Conservation (phyloP, 768 basidiomycete genomes). For the Tylopilus subfusipes region DNA sequence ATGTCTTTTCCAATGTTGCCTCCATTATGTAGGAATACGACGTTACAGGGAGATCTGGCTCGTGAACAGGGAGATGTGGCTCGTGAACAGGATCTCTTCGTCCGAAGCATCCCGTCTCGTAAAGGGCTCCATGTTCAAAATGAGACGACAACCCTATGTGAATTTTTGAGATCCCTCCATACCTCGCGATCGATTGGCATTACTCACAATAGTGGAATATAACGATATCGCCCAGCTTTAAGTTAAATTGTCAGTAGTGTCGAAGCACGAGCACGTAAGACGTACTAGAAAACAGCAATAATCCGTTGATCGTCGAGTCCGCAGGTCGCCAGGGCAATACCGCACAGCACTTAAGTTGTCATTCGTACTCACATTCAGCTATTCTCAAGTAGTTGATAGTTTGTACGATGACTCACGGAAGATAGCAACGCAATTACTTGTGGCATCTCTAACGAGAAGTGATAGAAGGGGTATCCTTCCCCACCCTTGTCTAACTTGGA, state of each 20-base stretch:
- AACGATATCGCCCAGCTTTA: constrained; percentile 17
- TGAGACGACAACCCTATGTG: constrained; percentile 21
- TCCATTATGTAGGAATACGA: background rate
- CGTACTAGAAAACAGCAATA: constrained; percentile 5
- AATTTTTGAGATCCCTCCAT: background rate
- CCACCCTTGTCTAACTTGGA: constrained; percentile 36
- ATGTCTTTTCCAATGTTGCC: background rate
- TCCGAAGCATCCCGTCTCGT: background rate
- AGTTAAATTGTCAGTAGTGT: background rate
- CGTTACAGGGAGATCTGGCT: constrained; percentile 5
- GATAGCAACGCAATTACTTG: constrained; percentile 40
- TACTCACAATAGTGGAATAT: constrained; percentile 16
- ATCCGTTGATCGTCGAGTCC: background rate
- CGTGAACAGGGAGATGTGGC: constrained; percentile 5
- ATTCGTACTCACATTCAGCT: background rate
- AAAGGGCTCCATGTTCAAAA: constrained; percentile 24
- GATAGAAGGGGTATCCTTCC: constrained; percentile 39
- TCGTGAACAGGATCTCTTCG: constrained; percentile 11
- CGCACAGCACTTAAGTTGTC: constrained; percentile 3
- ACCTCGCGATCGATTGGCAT: background rate
- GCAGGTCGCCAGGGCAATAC: background rate
- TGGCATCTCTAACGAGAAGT: constrained; percentile 43
- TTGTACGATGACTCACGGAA: constrained; percentile 31
- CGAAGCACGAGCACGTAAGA: background rate
- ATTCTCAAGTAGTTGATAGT: background rate